Percentiles rank a stretch among this genome's conserved stretches.
Evolutionary conservation across 805 yeast genomes (phyloP).

Genomic region (Zygotorulaspora chibaensis): DNA sequence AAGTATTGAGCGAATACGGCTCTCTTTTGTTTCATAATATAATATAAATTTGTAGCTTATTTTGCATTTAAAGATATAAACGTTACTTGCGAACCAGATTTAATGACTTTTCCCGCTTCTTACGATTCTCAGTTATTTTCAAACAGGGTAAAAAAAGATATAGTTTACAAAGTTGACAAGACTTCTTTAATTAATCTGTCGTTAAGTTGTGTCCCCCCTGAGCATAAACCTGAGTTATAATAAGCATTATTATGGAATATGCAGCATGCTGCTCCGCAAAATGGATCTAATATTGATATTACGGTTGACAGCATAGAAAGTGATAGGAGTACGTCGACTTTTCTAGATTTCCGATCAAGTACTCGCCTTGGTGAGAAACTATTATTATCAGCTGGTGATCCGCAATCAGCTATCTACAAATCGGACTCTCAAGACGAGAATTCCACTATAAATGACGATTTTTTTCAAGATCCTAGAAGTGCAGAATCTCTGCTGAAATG

Average conservation of each 20-base stretch:
- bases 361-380: conserved; percentile 9
- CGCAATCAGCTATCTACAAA: background rate
- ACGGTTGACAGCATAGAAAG: conserved; percentile 8
- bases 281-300: conserved; percentile 3
- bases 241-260: conserved; percentile 11
- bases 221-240: background rate
- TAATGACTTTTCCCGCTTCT: background rate
- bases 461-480: conserved; percentile 6
- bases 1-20: background rate
- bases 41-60: background rate
- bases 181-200: no score
- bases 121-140: no score
- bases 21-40: background rate
- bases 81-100: background rate
- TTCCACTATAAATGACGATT: background rate
- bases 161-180: no score
- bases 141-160: no score
- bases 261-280: conserved; percentile 12
- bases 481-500: conserved; percentile 14
- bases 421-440: background rate
- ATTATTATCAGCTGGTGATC: background rate
- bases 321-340: conserved; percentile 6
- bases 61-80: background rate
- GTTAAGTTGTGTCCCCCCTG: no score
- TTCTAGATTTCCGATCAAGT: conserved; percentile 13